phyloP scores from a whole-genome alignment of 371 early-diverging fungal species.

The Apophysomyces trapeziformis region DNA sequence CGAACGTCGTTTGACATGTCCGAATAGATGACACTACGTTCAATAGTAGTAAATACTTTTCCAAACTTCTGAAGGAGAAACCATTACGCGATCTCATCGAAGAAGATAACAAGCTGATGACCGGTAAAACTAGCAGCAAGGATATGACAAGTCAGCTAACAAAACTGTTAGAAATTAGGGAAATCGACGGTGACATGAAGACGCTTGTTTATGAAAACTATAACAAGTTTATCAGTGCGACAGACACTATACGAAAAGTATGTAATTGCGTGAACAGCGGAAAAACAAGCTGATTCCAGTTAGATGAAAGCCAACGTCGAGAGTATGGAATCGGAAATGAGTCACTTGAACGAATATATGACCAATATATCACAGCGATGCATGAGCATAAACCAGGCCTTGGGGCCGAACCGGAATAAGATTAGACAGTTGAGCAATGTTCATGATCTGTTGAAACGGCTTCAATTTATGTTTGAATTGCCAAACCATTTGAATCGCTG shows the following conservation, averaged over 20 bases:
- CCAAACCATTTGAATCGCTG: slow-evolving; percentile 73
- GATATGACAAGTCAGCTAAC: not conserved
- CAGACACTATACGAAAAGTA: slow-evolving; percentile 85
- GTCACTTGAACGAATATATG: slow-evolving; percentile 72
- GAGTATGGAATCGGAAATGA: slow-evolving; percentile 81
- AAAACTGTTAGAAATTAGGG: slow-evolving; percentile 66
- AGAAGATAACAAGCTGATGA: slow-evolving; percentile 75
- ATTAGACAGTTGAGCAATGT: slow-evolving; percentile 78
- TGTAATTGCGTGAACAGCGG: not conserved
- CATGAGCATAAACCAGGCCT: slow-evolving; percentile 55
- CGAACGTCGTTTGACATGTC: not conserved
- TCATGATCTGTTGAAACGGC: slow-evolving; percentile 74
- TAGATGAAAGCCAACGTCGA: slow-evolving; percentile 81
- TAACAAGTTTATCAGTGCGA: slow-evolving; percentile 92
- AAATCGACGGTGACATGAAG: slow-evolving; percentile 96
- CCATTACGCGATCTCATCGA: slow-evolving; percentile 70
- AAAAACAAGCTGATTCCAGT: not conserved
- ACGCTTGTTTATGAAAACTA: slow-evolving; percentile 97
- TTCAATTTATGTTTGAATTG: slow-evolving; percentile 87
- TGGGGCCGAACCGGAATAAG: slow-evolving; percentile 70
- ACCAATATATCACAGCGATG: slow-evolving; percentile 63
- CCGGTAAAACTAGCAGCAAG: slow-evolving; percentile 45
- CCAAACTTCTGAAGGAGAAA: slow-evolving; percentile 70
- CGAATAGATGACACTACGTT: slow-evolving; percentile 66
- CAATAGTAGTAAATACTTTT: slow-evolving; percentile 75